phyloP scores from a whole-genome alignment of 305 asterid species.

The Solanum hybrid region DNA sequence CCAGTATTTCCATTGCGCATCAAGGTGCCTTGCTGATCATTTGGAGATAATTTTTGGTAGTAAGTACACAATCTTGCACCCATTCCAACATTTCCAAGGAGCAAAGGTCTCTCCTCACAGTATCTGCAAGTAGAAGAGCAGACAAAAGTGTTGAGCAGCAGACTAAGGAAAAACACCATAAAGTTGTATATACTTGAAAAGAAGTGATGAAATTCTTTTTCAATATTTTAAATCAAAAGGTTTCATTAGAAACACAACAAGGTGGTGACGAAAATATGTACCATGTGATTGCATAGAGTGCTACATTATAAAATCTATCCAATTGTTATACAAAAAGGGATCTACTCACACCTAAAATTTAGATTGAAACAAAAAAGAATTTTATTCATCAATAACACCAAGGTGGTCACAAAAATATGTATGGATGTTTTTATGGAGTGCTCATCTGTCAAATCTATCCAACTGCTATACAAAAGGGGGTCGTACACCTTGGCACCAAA shows the following conservation, averaged over 20 bases:
- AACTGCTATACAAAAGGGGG: background rate
- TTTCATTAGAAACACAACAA: background rate
- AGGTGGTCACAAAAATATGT: background rate
- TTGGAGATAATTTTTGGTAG: constrained; percentile 72
- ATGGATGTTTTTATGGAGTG: background rate
- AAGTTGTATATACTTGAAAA: background rate
- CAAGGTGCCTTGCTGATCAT: constrained; percentile 62
- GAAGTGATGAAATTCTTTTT: background rate
- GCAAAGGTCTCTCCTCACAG: constrained; percentile 98
- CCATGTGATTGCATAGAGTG: background rate
- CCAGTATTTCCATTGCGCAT: constrained; percentile 68
- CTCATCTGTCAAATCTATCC: background rate
- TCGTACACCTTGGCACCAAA: background rate
- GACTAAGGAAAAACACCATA: background rate
- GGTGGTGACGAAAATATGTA: background rate
- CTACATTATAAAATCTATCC: background rate
- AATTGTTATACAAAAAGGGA: background rate
- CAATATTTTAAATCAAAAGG: background rate
- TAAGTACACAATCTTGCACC: constrained; percentile 96
- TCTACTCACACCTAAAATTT: background rate
- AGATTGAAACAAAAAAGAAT: background rate
- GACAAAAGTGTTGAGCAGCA: background rate
- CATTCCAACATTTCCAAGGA: constrained; percentile 95
- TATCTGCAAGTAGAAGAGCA: constrained; percentile 40
- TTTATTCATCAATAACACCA: constrained; percentile 1